Conservation (phyloP, 2,329 filamentous ascomycete genomes). For the Exophiala xenobiotica region DNA sequence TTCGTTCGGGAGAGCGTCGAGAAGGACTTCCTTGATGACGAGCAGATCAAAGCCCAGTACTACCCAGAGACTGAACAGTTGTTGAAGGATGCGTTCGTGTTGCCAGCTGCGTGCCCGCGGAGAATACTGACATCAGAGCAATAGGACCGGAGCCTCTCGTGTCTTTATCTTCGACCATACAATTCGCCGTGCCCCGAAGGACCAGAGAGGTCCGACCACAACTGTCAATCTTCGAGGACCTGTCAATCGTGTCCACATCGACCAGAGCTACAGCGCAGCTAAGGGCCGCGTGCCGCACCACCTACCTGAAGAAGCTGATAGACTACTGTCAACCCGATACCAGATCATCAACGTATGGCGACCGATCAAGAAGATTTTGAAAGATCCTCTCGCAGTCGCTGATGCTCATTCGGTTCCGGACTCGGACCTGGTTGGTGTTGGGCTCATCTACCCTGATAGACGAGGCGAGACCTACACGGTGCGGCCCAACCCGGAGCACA, state of each 20-base stretch:
- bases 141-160: constrained; percentile 56
- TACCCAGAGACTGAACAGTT: constrained; percentile 39
- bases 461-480: constrained; percentile 53
- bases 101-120: constrained; percentile 14
- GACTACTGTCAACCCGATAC: constrained; percentile 45
- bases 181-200: constrained; percentile 48
- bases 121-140: constrained; percentile 14
- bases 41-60: constrained; percentile 36
- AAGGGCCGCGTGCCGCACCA: constrained; percentile 46
- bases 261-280: constrained; percentile 49
- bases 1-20: constrained; percentile 38
- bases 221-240: constrained; percentile 41
- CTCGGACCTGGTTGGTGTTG: constrained; percentile 50
- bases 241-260: constrained; percentile 53
- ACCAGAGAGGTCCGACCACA: constrained; percentile 27
- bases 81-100: constrained; percentile 36
- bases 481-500: constrained; percentile 43
- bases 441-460: constrained; percentile 53
- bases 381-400: constrained; percentile 56
- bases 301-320: constrained; percentile 44
- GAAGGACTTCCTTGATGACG: constrained; percentile 39
- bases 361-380: constrained; percentile 51
- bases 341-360: constrained; percentile 56
- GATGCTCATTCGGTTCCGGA: constrained; percentile 53
- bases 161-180: constrained; percentile 65